A percentile compares a stretch with the other conserved stretches of the same genome.
Conservation (phyloP, 1,139 yeast species). For the Zygotorulaspora mrakii region DNA sequence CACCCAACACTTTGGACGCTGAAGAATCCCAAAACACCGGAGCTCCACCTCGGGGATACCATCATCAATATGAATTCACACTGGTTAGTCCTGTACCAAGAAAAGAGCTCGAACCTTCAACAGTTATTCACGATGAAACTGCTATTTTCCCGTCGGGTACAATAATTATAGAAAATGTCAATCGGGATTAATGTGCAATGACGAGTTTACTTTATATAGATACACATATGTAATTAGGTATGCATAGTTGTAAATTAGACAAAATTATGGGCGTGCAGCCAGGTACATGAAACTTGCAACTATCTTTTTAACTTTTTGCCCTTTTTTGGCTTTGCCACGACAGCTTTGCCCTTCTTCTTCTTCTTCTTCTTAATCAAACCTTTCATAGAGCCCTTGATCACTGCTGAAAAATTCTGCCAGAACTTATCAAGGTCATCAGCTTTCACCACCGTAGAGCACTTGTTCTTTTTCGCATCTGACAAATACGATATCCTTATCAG, state of each 20-base stretch:
- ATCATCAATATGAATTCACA: slow-evolving; percentile 45
- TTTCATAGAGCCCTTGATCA: slow-evolving; percentile 56
- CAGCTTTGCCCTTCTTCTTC: slow-evolving; percentile 54
- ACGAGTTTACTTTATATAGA: no score
- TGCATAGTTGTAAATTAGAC: no score
- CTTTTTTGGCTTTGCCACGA: slow-evolving; percentile 26
- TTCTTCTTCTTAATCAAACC: slow-evolving; percentile 64
- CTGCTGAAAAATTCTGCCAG: slow-evolving; percentile 65
- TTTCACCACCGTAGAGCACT: slow-evolving; percentile 63
- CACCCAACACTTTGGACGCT: slow-evolving; percentile 37
- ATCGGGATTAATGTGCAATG: no score
- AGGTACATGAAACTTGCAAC: neutral
- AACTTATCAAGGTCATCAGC: slow-evolving; percentile 55
- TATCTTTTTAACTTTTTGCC: slow-evolving; percentile 13
- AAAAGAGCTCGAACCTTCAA: slow-evolving; percentile 39
- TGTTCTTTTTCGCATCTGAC: slow-evolving; percentile 53
- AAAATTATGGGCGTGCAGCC: slow-evolving; percentile 3
- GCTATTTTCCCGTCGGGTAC: slow-evolving; percentile 60
- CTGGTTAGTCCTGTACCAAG: slow-evolving; percentile 59
- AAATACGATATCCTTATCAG: slow-evolving; percentile 51
- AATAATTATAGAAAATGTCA: slow-evolving; percentile 55
- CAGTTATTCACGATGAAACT: slow-evolving; percentile 42
- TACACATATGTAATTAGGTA: no score
- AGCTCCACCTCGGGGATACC: slow-evolving; percentile 41
- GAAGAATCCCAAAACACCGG: slow-evolving; percentile 20